These are phyloP conservation scores for Pyrenopolyporus hunteri DNA, from an alignment of 495 filamentous ascomycete species.

Conservation along the genomic window DNA sequence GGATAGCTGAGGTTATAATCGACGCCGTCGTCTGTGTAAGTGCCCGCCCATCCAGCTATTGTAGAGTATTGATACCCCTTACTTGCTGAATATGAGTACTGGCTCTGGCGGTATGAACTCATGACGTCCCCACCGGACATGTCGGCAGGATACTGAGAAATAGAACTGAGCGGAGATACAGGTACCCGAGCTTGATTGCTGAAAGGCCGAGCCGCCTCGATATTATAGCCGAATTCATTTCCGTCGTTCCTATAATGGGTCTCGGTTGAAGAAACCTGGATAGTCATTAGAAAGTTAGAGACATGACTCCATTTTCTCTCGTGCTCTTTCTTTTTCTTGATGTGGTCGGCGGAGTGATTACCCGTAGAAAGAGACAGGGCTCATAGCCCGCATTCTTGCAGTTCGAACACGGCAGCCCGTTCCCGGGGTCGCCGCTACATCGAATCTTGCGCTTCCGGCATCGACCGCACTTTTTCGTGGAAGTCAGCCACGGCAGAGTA, in stretches of 20 bases:
- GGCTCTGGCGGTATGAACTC: constrained; percentile 39
- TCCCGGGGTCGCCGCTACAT: constrained; percentile 85
- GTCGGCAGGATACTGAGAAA: constrained; percentile 39
- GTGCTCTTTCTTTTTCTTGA: constrained; percentile 3
- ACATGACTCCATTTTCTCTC: constrained; percentile 11
- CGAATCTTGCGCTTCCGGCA: constrained; percentile 96
- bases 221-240: constrained; percentile 47
- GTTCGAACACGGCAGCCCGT: constrained; percentile 78
- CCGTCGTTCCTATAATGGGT: constrained; percentile 48
- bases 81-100: constrained; percentile 44
- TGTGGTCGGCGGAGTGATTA: constrained; percentile 51
- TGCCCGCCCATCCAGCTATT: constrained; percentile 41
- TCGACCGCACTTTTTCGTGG: constrained; percentile 73
- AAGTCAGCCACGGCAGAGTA: constrained; percentile 11
- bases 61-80: constrained; percentile 46
- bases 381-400: constrained; percentile 76
- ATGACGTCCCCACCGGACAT: constrained; percentile 40
- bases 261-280: constrained; percentile 57
- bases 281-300: constrained; percentile 25
- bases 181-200: constrained; percentile 44
- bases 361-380: constrained; percentile 79
- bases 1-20: constrained; percentile 48
- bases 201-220: constrained; percentile 48
- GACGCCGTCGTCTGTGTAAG: constrained; percentile 48
- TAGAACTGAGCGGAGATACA: constrained; percentile 27